phyloP scores from a whole-genome alignment of 1,139 yeast species.

The Arxiozyma slooffiae region DNA sequence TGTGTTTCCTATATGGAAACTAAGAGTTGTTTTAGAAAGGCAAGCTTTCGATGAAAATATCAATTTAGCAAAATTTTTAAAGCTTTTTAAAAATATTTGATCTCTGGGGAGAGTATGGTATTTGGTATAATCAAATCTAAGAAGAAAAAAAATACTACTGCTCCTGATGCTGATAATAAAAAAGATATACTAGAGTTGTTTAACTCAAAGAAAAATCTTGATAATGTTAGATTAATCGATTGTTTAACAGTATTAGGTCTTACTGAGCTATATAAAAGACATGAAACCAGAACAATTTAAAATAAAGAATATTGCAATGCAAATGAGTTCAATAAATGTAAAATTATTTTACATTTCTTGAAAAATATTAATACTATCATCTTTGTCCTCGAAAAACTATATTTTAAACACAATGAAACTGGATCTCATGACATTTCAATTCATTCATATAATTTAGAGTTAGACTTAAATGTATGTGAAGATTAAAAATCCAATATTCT shows the following conservation, averaged over 20 bases:
- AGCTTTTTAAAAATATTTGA: conserved; percentile 73
- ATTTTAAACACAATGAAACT: conserved; percentile 44
- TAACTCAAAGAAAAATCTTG: background rate
- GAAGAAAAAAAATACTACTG: background rate
- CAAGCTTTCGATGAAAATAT: conserved; percentile 74
- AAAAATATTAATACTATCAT: conserved; percentile 6
- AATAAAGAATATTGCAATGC: background rate
- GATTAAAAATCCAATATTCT: conserved; percentile 70
- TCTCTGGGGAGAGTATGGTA: conserved; percentile 57
- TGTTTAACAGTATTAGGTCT: background rate
- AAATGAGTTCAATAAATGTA: background rate
- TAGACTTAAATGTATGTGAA: conserved; percentile 60
- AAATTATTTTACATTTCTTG: background rate
- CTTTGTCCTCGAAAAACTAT: conserved; percentile 38
- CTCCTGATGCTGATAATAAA: background rate
- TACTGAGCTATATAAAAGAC: background rate
- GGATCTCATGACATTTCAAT: conserved; percentile 51
- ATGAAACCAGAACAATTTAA: background rate
- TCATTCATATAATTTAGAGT: conserved; percentile 62
- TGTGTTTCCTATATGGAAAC: conserved; percentile 51
- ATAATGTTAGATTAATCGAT: background rate
- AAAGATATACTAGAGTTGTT: background rate
- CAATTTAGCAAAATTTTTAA: conserved; percentile 62
- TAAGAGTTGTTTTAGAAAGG: conserved; percentile 67
- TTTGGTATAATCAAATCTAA: conserved; percentile 36